Evolutionary conservation across 192 early-diverging fungal species (phyloP).

Genomic region (Coemansia sp.): DNA sequence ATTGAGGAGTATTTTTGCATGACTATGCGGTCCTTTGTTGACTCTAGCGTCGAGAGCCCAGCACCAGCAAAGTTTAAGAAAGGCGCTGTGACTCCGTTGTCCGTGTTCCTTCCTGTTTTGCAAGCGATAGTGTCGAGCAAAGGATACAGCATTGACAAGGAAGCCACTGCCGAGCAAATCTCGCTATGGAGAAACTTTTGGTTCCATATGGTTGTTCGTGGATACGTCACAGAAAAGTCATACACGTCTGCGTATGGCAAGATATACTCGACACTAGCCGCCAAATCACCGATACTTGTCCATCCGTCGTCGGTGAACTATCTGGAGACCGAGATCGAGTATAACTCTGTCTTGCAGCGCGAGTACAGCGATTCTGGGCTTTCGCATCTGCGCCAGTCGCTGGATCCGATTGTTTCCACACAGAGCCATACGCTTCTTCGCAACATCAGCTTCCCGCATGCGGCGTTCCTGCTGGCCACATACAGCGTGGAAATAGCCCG

Average conservation of each 20-base stretch:
- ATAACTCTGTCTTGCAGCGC: constrained; percentile 77
- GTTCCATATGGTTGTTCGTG: constrained; percentile 81
- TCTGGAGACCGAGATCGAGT: constrained; percentile 83
- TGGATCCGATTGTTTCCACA: constrained; percentile 55
- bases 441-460: constrained; percentile 67
- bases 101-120: constrained; percentile 62
- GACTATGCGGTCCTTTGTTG: constrained; percentile 39
- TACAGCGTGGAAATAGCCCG: constrained; percentile 83
- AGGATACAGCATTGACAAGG: constrained; percentile 60
- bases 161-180: constrained; percentile 62
- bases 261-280: constrained; percentile 71
- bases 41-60: constrained; percentile 27
- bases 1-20: constrained; percentile 31
- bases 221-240: constrained; percentile 69
- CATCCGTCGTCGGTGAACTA: constrained; percentile 69
- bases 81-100: constrained; percentile 26
- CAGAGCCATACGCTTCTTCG: constrained; percentile 62
- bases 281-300: constrained; percentile 81
- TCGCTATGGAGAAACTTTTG: constrained; percentile 85
- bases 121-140: constrained; percentile 59
- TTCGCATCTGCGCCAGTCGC: constrained; percentile 52
- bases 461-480: constrained; percentile 80
- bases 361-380: constrained; percentile 33
- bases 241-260: constrained; percentile 78
- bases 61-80: constrained; percentile 13